phyloP scores from a whole-genome alignment of 106 monocot genomes.

The Dendrobium nobile region DNA sequence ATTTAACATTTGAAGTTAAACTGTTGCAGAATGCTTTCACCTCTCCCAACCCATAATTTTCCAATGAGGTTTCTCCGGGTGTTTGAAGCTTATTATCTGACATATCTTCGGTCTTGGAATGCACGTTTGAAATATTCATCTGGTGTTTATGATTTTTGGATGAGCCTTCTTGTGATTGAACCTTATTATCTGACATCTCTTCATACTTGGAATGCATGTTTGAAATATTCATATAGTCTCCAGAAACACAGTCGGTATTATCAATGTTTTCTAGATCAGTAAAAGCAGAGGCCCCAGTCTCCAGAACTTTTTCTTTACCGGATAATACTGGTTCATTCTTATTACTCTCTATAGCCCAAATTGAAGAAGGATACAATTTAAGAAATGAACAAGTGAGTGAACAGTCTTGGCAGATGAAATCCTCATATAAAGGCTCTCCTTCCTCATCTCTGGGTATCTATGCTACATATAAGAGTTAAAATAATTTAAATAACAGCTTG shows the following conservation, averaged over 20 bases:
- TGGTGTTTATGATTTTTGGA: slow-evolving; percentile 7
- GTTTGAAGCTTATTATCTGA: slow-evolving; percentile 13
- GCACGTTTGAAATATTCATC: slow-evolving; percentile 1
- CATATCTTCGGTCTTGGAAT: slow-evolving; percentile 9
- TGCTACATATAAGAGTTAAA: slow-evolving; percentile 4
- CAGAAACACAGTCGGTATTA: slow-evolving; percentile 9
- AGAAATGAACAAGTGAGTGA: slow-evolving; percentile 58
- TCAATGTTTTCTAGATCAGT: slow-evolving; percentile 15
- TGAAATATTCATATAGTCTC: slow-evolving; percentile 4
- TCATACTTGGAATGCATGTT: slow-evolving; percentile 6
- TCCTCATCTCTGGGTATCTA: slow-evolving; percentile 96
- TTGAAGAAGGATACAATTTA: slow-evolving; percentile 62
- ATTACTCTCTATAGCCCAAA: slow-evolving; percentile 39
- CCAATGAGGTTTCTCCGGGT: slow-evolving; percentile 18
- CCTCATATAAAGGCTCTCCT: slow-evolving; percentile 81
- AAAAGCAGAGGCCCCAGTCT: slow-evolving; percentile 11
- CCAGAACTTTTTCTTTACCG: slow-evolving; percentile 19
- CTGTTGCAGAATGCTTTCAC: neutral
- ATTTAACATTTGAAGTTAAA: slow-evolving; percentile 24
- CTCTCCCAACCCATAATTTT: slow-evolving; percentile 5
- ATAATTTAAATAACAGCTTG: neutral
- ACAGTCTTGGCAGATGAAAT: slow-evolving; percentile 87
- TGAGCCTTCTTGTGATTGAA: slow-evolving; percentile 17
- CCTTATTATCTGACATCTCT: slow-evolving; percentile 13
- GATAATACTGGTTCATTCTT: slow-evolving; percentile 18